phyloP scores from a whole-genome alignment of 257 asterid genomes.

The Primulina huaijiensis region DNA sequence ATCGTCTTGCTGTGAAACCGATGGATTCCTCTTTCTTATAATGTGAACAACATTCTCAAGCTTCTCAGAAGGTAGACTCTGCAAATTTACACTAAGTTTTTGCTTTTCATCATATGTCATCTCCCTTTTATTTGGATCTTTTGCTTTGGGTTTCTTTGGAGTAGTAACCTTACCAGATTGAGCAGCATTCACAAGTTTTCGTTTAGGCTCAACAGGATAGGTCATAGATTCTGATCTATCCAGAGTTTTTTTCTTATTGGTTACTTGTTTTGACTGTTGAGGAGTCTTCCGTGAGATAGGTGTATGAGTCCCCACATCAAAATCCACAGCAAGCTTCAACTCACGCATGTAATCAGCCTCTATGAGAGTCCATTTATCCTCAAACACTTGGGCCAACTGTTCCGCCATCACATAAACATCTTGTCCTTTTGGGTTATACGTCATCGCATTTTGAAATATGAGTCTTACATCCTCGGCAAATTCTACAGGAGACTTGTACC shows the following conservation, averaged over 20 bases:
- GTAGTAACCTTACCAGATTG: constrained; percentile 45
- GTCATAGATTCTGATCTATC: constrained; percentile 42
- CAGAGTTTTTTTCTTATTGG: constrained; percentile 33
- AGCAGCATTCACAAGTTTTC: constrained; percentile 33
- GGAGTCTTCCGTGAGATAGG: constrained; percentile 55
- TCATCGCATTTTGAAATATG: constrained; percentile 74
- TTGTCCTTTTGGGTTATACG: constrained; percentile 77
- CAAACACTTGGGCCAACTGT: constrained; percentile 56
- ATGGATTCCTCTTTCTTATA: constrained; percentile 73
- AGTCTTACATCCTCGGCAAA: constrained; percentile 86
- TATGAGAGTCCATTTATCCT: constrained; percentile 60
- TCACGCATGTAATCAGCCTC: constrained; percentile 57
- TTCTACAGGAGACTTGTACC: constrained; percentile 71
- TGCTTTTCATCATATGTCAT: constrained; percentile 95
- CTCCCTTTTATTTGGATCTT: constrained; percentile 82
- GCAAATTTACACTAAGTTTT: constrained; percentile 68
- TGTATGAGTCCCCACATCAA: constrained; percentile 44
- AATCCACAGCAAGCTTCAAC: constrained; percentile 37
- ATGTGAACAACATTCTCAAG: constrained; percentile 80
- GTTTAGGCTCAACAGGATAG: constrained; percentile 35
- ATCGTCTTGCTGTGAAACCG: constrained; percentile 77
- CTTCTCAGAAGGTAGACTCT: constrained; percentile 80
- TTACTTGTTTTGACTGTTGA: constrained; percentile 31
- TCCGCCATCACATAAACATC: constrained; percentile 88
- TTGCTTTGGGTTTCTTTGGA: constrained; percentile 87